These are phyloP conservation scores for Kurtzmaniella quercitrusa DNA, from an alignment of 1,139 yeast species.

Conservation along the genomic window DNA sequence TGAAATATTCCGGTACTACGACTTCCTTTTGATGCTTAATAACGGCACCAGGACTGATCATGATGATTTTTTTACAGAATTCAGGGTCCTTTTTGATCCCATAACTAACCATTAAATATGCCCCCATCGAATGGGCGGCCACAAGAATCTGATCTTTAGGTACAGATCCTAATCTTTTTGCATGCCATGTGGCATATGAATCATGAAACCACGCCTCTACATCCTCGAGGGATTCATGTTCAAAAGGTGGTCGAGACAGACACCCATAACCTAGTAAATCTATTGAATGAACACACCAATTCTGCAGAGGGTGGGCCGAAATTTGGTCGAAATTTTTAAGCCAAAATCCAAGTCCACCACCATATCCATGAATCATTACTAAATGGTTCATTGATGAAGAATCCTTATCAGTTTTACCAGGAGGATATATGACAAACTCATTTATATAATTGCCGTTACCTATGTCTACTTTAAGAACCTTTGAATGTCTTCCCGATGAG, in stretches of 20 bases:
- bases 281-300: constrained; percentile 68
- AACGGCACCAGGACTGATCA: constrained; percentile 67
- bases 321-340: constrained; percentile 55
- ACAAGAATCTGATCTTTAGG: constrained; percentile 34
- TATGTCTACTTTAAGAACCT: constrained; percentile 33
- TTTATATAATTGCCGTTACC: constrained; percentile 50
- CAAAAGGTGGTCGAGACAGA: constrained; percentile 58
- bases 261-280: constrained; percentile 78
- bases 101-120: constrained; percentile 48
- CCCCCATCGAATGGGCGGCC: constrained; percentile 64
- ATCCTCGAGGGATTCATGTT: constrained; percentile 21
- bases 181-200: constrained; percentile 45
- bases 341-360: constrained; percentile 72
- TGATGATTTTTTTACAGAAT: constrained; percentile 42
- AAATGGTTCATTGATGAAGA: constrained; percentile 43
- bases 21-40: constrained; percentile 39
- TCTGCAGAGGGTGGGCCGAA: constrained; percentile 15
- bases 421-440: constrained; percentile 58
- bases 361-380: constrained; percentile 72
- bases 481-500: constrained; percentile 24
- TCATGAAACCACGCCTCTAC: constrained; percentile 55
- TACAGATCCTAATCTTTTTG: constrained; percentile 21
- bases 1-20: constrained; percentile 59
- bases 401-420: constrained; percentile 23
- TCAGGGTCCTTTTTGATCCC: constrained; percentile 39